phyloP scores from a whole-genome alignment of 2,329 filamentous ascomycete species.

The Talaromyces sp. region DNA sequence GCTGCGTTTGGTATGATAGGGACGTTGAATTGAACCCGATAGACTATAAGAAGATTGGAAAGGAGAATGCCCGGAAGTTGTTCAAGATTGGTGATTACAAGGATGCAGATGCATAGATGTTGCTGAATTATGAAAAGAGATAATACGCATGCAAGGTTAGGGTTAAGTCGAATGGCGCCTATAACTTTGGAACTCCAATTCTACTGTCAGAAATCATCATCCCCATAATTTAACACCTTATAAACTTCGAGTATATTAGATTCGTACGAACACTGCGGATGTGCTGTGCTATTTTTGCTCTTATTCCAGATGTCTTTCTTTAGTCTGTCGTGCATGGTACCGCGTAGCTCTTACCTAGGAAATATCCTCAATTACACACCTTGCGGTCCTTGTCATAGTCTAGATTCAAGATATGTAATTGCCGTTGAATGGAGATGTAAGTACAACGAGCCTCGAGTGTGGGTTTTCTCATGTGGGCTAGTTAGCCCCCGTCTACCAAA shows the following conservation, averaged over 20 bases:
- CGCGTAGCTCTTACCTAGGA: background rate
- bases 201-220: background rate
- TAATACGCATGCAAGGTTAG: background rate
- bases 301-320: too few species aligned
- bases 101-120: constrained; percentile 15
- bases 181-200: background rate
- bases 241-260: too few species aligned
- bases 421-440: background rate
- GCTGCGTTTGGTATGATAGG: constrained; percentile 27
- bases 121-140: background rate
- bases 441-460: background rate
- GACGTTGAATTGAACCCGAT: constrained; percentile 23
- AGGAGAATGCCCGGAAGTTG: constrained; percentile 24
- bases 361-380: background rate
- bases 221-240: background rate
- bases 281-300: too few species aligned
- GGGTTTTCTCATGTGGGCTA: background rate
- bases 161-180: background rate
- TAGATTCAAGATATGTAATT: background rate
- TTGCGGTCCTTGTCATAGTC: too few species aligned
- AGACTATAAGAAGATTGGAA: constrained; percentile 26
- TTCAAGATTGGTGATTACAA: constrained; percentile 19
- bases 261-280: too few species aligned
- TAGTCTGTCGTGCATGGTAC: background rate
- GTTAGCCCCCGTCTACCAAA: background rate